These are phyloP conservation scores for Isabelozyma pseudorhagii DNA, from an alignment of 805 yeast genomes.

Conservation along the genomic window DNA sequence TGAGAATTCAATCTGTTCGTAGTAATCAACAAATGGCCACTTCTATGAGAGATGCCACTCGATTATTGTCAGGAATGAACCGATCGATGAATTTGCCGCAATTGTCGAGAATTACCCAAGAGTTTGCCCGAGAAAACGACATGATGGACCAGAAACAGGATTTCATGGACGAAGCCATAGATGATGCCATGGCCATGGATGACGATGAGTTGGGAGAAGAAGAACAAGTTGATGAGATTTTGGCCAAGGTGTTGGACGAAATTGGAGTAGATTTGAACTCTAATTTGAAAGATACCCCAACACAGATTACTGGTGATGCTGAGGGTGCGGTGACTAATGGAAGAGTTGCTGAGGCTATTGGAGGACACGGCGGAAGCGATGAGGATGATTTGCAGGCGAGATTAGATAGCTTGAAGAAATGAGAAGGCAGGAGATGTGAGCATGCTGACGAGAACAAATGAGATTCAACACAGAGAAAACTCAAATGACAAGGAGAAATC, in stretches of 20 bases:
- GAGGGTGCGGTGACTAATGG: constrained; percentile 35
- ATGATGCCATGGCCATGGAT: constrained; percentile 92
- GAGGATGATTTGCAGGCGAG: constrained; percentile 91
- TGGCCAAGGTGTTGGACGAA: constrained; percentile 89
- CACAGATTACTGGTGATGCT: constrained; percentile 27
- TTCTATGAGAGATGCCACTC: constrained; percentile 92
- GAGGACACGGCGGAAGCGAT: constrained; percentile 25
- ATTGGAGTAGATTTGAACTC: constrained; percentile 82
- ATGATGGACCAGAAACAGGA: constrained; percentile 98
- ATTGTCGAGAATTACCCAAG: constrained; percentile 86
- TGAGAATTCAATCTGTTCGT: constrained; percentile 88
- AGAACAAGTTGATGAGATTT: constrained; percentile 88
- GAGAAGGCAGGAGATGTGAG: not conserved
- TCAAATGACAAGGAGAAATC: no score
- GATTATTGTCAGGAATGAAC: constrained; percentile 82
- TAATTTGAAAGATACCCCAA: constrained; percentile 46
- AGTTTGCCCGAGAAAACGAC: constrained; percentile 90
- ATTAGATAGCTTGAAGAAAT: constrained; percentile 73
- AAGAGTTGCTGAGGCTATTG: constrained; percentile 55
- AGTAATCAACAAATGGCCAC: constrained; percentile 93
- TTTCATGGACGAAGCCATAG: constrained; percentile 97
- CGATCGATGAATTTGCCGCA: constrained; percentile 88
- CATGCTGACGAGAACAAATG: not conserved
- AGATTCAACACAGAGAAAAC: no score
- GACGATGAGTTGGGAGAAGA: constrained; percentile 69